Evolutionary conservation across 1,284 basidiomycete genomes (phyloP), one percentile per base, ranked within the genome.

Genomic region (Boletellus sp.): DNA sequence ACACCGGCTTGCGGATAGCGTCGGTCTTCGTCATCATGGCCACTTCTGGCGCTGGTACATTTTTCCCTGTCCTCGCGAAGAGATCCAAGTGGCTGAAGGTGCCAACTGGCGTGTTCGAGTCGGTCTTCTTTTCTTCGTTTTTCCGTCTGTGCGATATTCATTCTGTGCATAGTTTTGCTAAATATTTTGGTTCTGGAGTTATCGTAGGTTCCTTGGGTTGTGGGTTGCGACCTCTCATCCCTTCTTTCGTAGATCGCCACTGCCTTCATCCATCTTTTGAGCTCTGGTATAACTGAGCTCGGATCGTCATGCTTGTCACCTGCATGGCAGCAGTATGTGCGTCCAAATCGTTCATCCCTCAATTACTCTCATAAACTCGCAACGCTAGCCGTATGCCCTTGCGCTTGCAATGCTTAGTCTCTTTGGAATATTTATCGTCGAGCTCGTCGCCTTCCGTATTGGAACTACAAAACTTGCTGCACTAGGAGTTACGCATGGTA

Each of bases 151-250:
- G 10, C 32, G 5, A 15, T 52, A 1, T 47, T 66, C 15, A 62
- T 45, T 36, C 24, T 28, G 22, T 39, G 33, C 39, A n/a, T 55
- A 88, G 88, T 43, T 93, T 96, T 65, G 89, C 90, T 28, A 97
- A 96, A 71, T 98, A 90, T 73, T 97, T 97, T 71, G 96, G 96
- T 44, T 93, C 91, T 8, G 93, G 92, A 28, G 90, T 96, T 54
- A 94, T 95, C 65, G 87, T 89, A 56, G 58, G 82, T 74, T 41
- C 47, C 16, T 42, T 48, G 57, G 30, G 7, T 45, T 12, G 37
- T 22, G 41, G 63, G 41, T 44, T 28, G 49, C 55, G 19, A 15
- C 43, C 32, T 37, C 47, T 28, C 32, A 58, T n/a, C 55, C 26
- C 24, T 50, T 49, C 6, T 36, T 41, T 35, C 43, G 12, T 57